Conservation (phyloP, 2,329 filamentous ascomycete genomes). For the Alternaria panax region DNA sequence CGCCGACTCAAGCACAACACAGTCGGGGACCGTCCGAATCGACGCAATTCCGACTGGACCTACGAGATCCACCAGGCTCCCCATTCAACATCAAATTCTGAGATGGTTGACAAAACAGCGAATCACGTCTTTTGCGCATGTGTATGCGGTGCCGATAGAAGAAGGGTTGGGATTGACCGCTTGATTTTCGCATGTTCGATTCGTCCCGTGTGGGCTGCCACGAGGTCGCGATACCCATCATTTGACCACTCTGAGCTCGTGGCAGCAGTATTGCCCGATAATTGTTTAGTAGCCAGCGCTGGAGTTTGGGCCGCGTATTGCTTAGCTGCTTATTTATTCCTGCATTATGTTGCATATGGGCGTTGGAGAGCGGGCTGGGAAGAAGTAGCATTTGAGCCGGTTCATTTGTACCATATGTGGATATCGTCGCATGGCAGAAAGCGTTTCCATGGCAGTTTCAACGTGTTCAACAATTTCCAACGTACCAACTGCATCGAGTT, state of each 20-base stretch:
- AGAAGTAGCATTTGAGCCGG: slow-evolving; percentile 27
- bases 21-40: slow-evolving; percentile 41
- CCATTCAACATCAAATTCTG: slow-evolving; percentile 51
- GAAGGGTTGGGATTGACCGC: slow-evolving; percentile 30
- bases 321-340: slow-evolving; percentile 28
- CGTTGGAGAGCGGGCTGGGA: slow-evolving; percentile 20
- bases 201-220: slow-evolving; percentile 36
- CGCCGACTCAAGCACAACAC: slow-evolving; percentile 46
- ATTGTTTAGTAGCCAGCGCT: slow-evolving; percentile 40
- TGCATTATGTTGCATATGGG: slow-evolving; percentile 34
- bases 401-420: slow-evolving; percentile 33
- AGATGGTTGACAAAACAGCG: slow-evolving; percentile 10
- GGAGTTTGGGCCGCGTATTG: slow-evolving; percentile 42
- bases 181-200: slow-evolving; percentile 39
- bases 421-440: slow-evolving; percentile 16
- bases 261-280: slow-evolving; percentile 38
- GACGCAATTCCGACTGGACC: slow-evolving; percentile 44
- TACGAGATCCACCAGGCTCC: slow-evolving; percentile 47
- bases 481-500: slow-evolving; percentile 14
- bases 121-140: slow-evolving; percentile 11
- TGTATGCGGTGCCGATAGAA: slow-evolving; percentile 31
- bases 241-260: slow-evolving; percentile 39
- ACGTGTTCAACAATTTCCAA: slow-evolving; percentile 15
- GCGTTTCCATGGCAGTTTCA: slow-evolving; percentile 16
- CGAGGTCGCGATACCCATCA: slow-evolving; percentile 47